A percentile compares a stretch with the other conserved stretches of the same genome.
These are phyloP conservation scores for Senna tora DNA, from an alignment of 306 rosid genomes.

Conservation along the genomic window DNA sequence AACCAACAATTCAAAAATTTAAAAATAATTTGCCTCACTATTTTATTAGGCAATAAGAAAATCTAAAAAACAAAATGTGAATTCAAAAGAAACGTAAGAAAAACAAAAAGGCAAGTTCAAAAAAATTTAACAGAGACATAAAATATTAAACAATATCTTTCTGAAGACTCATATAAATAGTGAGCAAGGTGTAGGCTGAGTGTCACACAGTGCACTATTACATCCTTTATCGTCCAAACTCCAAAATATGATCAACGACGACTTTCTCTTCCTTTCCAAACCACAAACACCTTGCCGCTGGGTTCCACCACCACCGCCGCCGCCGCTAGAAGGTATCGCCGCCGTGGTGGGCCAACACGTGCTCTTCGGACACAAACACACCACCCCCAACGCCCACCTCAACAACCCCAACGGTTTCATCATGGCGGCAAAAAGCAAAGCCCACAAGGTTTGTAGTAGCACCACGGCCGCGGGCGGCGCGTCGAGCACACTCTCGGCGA, in stretches of 20 bases:
- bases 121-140: no score
- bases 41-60: no score
- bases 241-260: background rate
- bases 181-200: background rate
- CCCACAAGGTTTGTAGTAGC: background rate
- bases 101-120: no score
- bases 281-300: slow-evolving; percentile 7
- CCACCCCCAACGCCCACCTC: background rate
- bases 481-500: slow-evolving; percentile 31
- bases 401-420: background rate
- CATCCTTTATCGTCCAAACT: background rate
- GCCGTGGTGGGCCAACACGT: slow-evolving; percentile 67
- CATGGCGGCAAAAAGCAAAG: background rate
- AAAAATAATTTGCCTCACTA: no score
- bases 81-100: no score
- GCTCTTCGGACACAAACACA: slow-evolving; percentile 45
- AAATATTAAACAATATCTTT: no score
- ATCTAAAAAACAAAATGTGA: no score
- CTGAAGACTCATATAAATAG: slow-evolving; percentile 16
- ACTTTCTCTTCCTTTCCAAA: slow-evolving; percentile 15
- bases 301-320: background rate
- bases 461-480: background rate
- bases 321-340: slow-evolving; percentile 64
- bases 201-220: background rate
- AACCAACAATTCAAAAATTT: no score